A percentile compares a stretch with the other conserved stretches of the same genome.
phyloP scores from a whole-genome alignment of 441 rosid genomes.

The Gossypium davidsonii region DNA sequence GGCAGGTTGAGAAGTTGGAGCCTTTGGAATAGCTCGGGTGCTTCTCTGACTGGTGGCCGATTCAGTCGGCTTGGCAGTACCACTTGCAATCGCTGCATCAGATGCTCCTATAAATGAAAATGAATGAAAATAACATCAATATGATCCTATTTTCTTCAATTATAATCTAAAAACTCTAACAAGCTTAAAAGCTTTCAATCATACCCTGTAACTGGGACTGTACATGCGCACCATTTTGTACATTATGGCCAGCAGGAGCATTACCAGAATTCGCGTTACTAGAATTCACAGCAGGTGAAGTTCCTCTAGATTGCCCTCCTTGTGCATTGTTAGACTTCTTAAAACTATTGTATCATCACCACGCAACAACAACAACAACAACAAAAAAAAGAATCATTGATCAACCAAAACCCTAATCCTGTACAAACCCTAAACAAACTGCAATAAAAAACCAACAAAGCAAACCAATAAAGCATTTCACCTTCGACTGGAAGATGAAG shows the following conservation, averaged over 20 bases:
- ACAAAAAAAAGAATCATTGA: neutral
- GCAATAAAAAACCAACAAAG: slow-evolving; percentile 1
- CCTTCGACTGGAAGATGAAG: slow-evolving; percentile 50
- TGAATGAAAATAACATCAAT: neutral
- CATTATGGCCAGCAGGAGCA: slow-evolving; percentile 34
- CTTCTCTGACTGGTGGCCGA: slow-evolving; percentile 34
- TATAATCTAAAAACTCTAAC: neutral
- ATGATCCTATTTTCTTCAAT: neutral
- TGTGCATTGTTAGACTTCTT: slow-evolving; percentile 25
- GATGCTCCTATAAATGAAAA: slow-evolving; percentile 38
- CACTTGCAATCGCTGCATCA: slow-evolving; percentile 37
- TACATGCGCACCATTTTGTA: slow-evolving; percentile 54
- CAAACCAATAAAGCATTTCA: slow-evolving; percentile 11
- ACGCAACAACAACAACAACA: neutral
- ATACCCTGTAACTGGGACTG: slow-evolving; percentile 63
- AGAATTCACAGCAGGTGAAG: slow-evolving; percentile 36
- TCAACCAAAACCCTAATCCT: slow-evolving; percentile 5
- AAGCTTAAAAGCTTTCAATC: neutral
- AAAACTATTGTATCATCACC: slow-evolving; percentile 32
- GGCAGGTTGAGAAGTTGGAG: slow-evolving; percentile 73
- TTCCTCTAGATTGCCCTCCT: slow-evolving; percentile 34
- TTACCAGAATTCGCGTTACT: slow-evolving; percentile 25
- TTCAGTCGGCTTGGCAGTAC: slow-evolving; percentile 40
- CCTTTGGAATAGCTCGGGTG: slow-evolving; percentile 62
- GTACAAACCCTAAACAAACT: neutral